A percentile compares a stretch with the other conserved stretches of the same genome.
phyloP scores from a whole-genome alignment of 768 basidiomycete species.

The Termitomyces sp. region DNA sequence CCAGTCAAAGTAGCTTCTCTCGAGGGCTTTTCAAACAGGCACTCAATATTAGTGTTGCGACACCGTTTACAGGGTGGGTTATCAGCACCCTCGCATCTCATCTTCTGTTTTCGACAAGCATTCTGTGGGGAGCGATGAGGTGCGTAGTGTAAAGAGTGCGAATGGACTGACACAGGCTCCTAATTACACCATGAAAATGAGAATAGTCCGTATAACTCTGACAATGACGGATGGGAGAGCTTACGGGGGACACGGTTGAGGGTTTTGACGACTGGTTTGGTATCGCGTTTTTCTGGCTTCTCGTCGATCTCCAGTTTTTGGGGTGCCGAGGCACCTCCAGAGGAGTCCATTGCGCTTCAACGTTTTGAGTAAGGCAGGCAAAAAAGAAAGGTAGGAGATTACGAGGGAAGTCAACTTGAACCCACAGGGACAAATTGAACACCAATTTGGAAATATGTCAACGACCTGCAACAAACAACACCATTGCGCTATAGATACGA shows the following conservation, averaged over 20 bases:
- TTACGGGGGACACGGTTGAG: slow-evolving; percentile 84
- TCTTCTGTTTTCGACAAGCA: slow-evolving; percentile 94
- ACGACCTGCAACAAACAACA: slow-evolving; percentile 9
- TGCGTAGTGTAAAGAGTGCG: slow-evolving; percentile 1
- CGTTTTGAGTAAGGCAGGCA: slow-evolving; percentile 10
- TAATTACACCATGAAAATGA: slow-evolving; percentile 22
- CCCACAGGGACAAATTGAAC: slow-evolving; percentile 16
- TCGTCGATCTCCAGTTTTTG: slow-evolving; percentile 64
- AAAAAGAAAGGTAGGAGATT: slow-evolving; percentile 12
- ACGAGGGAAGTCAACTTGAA: slow-evolving; percentile 14
- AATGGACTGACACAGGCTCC: slow-evolving; percentile 68
- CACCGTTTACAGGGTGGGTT: slow-evolving; percentile 96
- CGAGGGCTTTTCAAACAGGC: slow-evolving; percentile 92
- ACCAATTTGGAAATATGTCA: slow-evolving; percentile 17
- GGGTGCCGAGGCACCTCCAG: slow-evolving; percentile 27
- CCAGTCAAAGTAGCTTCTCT: slow-evolving; percentile 83
- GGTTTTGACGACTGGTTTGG: slow-evolving; percentile 71
- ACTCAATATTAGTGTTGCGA: slow-evolving; percentile 83
- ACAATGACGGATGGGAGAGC: slow-evolving; percentile 26
- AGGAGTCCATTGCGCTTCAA: slow-evolving; percentile 28
- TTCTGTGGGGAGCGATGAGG: slow-evolving; percentile 46
- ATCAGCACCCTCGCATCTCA: slow-evolving; percentile 95
- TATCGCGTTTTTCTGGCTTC: slow-evolving; percentile 54
- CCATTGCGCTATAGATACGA: background rate
- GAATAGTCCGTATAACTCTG: slow-evolving; percentile 12